Evolutionary conservation across 495 filamentous ascomycete genomes (phyloP), one percentile per base, ranked within the genome.

Genomic region (Tuber microsphaerosporum): DNA sequence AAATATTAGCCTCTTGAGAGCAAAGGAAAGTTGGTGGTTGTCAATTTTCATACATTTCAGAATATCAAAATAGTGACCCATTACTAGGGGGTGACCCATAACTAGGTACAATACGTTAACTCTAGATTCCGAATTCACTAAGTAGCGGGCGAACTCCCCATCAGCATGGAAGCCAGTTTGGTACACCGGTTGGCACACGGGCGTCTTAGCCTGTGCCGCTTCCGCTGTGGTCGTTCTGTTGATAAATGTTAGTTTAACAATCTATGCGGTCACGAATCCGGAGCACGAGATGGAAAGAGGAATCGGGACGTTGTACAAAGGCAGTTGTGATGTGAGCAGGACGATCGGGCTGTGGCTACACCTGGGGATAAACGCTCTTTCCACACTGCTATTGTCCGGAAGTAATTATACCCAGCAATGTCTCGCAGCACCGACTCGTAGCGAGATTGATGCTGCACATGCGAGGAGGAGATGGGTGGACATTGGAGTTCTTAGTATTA

Each of bases 381-480:
- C 75, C 12, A 83, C 79, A 1, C n/a, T 82, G 9, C 41, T 84
- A 8, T 75, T 84, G 14, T 73, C 73, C 10, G 78, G 72, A 16
- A 85, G 81, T 75, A 82, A 81, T 65, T 84, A 81, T 71, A 70
- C 68, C 0, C 77, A 77, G 73, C 83, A 84, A 74, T 81, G 79
- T 37, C 73, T 84, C 10, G 76, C 65, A 31, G 78, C 82, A 7
- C 83, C 81, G 9, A 84, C 81, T 22, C 74, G 83, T 43, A 31
- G 31, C 5, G 83, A 84, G 7, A 75, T 84, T 1, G 76, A 84
- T 46, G 37, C n/a, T 61, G 79, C 78, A 5, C 84, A 84, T 69
- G 46, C 17, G 9, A 19, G 42, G 16, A 17, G 68, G 26, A 10
- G 69, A 16, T 84, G 80, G 80, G 45, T 83, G 14, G 80, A 84